Evolutionary conservation across 2,329 filamentous ascomycete species (phyloP), one percentile per base, ranked within the genome.

Genomic region (Aspergillus tubingensis): DNA sequence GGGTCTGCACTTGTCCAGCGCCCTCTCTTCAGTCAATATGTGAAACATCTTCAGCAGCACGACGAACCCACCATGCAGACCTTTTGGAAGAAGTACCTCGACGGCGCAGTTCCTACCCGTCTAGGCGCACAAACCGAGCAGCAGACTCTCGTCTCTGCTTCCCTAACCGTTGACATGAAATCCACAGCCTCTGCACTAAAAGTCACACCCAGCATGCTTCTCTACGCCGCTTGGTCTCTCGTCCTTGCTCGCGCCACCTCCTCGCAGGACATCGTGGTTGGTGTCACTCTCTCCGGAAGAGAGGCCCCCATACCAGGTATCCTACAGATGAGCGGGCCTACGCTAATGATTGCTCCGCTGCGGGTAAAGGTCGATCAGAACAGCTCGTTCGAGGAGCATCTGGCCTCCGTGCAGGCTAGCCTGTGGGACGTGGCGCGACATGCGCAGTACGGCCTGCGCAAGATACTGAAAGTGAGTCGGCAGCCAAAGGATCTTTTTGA

Each of bases 161-260:
- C 13, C n/a, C 7, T 59, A 10, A 15, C 8, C 15, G 5, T 5
- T 17, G n/a, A 59, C 2, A 2, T 52, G 19, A 43, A 38, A 11
- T 36, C 30, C 13, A 38, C 50, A 3, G 39, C 39, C 19, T 21
- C 51, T 1, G 27, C 7, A 8, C 47, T 50, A 11, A 27, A 50
- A 11, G 47, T 50, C 15, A 27, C 47, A 3, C 25, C 47, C 5
- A 50, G 47, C n/a, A 30, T 30, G n/a, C 25, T 54, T 1, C 30
- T 59, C 11, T 48, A 59, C n/a, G 57, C 50, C 27, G 50, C 51
- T 2, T 59, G 57, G 57, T 51, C 57, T 1, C 11, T 59, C 13
- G 43, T 59, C 6, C 57, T 59, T 27, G 54, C 57, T 11, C 47
- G 17, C 5, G 30, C 19, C 15, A 55, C 51, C 4, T 17, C 25